These are phyloP conservation scores for Monosporozyma aerobia DNA, from an alignment of 805 yeast species.

Conservation along the genomic window DNA sequence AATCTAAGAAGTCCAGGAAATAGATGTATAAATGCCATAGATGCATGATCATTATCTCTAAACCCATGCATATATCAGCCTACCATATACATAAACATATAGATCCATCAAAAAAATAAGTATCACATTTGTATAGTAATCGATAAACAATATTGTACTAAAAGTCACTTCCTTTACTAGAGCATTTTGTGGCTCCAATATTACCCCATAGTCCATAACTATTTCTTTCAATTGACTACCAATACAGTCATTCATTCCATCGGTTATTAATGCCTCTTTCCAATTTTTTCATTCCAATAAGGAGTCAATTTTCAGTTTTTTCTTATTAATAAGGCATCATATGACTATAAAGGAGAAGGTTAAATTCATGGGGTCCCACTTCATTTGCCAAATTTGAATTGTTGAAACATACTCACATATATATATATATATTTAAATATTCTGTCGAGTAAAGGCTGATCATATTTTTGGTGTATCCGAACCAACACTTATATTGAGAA, in stretches of 20 bases:
- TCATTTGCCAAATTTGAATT: neutral
- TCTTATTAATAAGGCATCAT: neutral
- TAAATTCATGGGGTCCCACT: neutral
- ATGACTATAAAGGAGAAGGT: neutral
- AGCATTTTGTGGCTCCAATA: too few relatives aligned
- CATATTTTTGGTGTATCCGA: neutral
- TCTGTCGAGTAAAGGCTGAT: too few relatives aligned
- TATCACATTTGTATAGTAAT: neutral
- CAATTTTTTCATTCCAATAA: neutral
- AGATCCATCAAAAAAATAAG: neutral
- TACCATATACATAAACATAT: neutral
- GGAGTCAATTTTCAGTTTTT: neutral
- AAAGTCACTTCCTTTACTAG: too few relatives aligned
- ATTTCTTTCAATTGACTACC: neutral
- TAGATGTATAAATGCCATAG: neutral
- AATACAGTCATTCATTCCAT: neutral
- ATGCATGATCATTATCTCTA: neutral
- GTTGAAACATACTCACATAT: neutral
- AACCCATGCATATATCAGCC: neutral
- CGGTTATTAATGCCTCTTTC: neutral
- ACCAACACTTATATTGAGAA: neutral
- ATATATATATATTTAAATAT: too few relatives aligned
- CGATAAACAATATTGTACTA: neutral
- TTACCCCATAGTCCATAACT: neutral
- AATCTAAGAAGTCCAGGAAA: constrained; percentile 17